phyloP scores from a whole-genome alignment of 805 yeast species.

The Yarrowia sp. region DNA sequence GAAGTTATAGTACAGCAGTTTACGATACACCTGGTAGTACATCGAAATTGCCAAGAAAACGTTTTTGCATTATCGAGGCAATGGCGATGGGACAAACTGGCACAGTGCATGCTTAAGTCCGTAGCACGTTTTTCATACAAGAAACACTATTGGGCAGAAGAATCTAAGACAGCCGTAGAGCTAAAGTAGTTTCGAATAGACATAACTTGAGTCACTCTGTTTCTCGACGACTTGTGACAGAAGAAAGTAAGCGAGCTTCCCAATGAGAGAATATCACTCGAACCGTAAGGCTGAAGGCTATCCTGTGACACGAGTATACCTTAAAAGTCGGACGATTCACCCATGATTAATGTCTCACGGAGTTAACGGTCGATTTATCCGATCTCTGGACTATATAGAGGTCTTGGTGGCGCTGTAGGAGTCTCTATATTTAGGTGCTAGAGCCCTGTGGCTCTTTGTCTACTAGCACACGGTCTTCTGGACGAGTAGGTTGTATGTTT shows the following conservation, averaged over 20 bases:
- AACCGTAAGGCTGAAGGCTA: constrained; percentile 4
- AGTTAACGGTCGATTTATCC: not conserved
- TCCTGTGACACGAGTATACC: not conserved
- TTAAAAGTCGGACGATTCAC: not conserved
- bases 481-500: no score
- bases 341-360: not conserved
- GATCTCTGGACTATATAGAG: not conserved
- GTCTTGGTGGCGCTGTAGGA: not conserved
- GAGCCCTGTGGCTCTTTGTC: not conserved
- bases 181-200: not conserved
- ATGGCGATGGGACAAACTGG: not conserved
- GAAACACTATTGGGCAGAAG: not conserved
- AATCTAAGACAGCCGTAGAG: not conserved
- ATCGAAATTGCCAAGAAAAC: not conserved
- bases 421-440: not conserved
- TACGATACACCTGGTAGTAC: no score
- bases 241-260: not conserved
- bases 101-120: not conserved
- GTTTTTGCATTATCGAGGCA: constrained; percentile 18
- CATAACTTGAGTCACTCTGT: not conserved
- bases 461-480: not conserved
- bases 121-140: not conserved
- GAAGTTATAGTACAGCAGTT: no score
- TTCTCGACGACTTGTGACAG: not conserved
- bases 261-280: not conserved